Percentiles rank a stretch among this genome's conserved stretches.
Conservation (phyloP, 1,284 basidiomycete species). For the Cerrena zonata region DNA sequence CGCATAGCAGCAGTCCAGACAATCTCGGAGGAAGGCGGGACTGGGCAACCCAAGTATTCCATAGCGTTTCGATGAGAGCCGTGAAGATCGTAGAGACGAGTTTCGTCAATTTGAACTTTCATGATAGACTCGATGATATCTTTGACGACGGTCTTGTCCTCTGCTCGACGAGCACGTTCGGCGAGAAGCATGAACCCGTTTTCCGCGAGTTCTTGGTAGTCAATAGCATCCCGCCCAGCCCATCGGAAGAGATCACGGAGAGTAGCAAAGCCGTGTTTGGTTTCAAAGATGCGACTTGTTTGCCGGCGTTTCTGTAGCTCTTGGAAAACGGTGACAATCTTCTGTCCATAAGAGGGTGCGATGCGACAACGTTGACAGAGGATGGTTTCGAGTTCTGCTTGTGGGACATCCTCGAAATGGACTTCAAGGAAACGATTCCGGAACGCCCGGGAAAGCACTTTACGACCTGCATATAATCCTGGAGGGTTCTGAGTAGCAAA, state of each 20-base stretch:
- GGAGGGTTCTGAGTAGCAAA: constrained; percentile 99
- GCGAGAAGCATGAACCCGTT: constrained; percentile 98
- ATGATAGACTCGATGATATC: constrained; percentile 88
- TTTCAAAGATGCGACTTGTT: constrained; percentile 90
- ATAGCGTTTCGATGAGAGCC: constrained; percentile 38
- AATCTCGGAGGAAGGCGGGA: constrained; percentile 49
- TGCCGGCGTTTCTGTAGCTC: constrained; percentile 92
- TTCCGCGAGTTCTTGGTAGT: constrained; percentile 89
- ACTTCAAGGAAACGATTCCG: constrained; percentile 98
- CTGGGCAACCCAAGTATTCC: constrained; percentile 49
- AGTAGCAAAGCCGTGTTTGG: constrained; percentile 94
- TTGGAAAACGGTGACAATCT: constrained; percentile 88
- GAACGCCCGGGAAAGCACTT: constrained; percentile 92
- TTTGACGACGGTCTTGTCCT: constrained; percentile 87
- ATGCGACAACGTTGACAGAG: constrained; percentile 84
- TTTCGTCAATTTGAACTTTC: constrained; percentile 80
- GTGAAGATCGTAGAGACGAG: constrained; percentile 61
- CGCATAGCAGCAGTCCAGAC: constrained; percentile 95
- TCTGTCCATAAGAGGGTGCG: constrained; percentile 86
- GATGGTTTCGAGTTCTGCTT: constrained; percentile 89
- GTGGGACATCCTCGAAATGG: constrained; percentile 96
- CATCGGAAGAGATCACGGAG: constrained; percentile 96
- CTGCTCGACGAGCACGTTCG: constrained; percentile 78
- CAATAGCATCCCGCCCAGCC: constrained; percentile 85
- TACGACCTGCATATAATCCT: constrained; percentile 94